Base-by-base conservation (phyloP, 139 green algal genomes). In the Chlamydomonas urium region DNA sequence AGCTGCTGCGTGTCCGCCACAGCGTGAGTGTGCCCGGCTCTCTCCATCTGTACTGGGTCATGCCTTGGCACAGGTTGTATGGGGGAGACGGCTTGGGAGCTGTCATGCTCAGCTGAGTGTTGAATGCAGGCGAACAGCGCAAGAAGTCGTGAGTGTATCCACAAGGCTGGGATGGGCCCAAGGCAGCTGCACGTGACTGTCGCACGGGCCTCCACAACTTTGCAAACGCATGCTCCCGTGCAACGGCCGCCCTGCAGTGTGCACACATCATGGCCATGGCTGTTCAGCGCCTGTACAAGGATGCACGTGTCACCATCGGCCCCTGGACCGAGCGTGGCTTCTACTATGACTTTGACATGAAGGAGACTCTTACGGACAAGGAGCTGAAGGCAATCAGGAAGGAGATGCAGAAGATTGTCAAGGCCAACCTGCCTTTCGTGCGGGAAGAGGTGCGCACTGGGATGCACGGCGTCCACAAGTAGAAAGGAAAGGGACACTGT, bases 241-340 rank as follows among this genome's bases (percentile, higher is more conserved):
- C 14, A n/a, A n/a, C n/a, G n/a, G n/a, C 42, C 42, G 5, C 23
- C 53, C 10, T 62, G 53, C 81, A 94, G 89, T 93, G 90, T 72
- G 91, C 94, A 10, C 94, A 99, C 80, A 90, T 99, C 36, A 97
- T 98, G 90, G 95, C 95, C 8, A 98, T 98, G 95, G 94, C 94
- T 4, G 90, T 97, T 60, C 94, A 99, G 85, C 90, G 87, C 47
- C 78, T 98, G 24, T 93, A 88, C 83, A 91, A 91, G 35, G 79
- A 87, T 6, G 88, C 91, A 23, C 87, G 94, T 82, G 89, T 93
- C 37, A 99, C 95, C 28, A 95, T 98, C 19, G 95, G 95, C 1
- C 95, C 95, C 32, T 97, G 91, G 88, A 98, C 95, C 14, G 93
- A 97, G 1, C 87, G 88, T n/a, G 95, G 95, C 66, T 99, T 99